Percentiles rank a stretch among this genome's conserved stretches.
Evolutionary conservation across 108 stramenopile genomes (phyloP).

Genomic region (Nitzschia sp.): DNA sequence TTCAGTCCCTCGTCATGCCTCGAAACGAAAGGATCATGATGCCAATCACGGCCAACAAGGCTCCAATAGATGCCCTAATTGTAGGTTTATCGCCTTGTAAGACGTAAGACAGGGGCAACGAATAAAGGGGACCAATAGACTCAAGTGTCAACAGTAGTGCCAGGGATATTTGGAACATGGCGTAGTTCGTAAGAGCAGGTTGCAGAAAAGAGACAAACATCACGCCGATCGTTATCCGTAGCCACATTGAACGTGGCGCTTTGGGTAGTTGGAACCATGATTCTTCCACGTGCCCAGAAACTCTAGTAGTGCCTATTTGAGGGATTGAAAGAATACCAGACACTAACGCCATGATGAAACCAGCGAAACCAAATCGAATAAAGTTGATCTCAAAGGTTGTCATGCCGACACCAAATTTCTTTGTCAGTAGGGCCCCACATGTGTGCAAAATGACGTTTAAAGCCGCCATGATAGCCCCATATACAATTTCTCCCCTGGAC

Average conservation of each 20-base stretch:
- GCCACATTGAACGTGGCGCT: conserved; percentile 39
- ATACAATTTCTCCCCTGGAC: neutral
- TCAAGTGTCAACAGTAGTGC: conserved; percentile 72
- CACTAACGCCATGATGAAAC: conserved; percentile 50
- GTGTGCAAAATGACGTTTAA: conserved; percentile 81
- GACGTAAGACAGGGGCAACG: conserved; percentile 53
- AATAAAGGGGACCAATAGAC: conserved; percentile 80
- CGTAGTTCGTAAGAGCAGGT: conserved; percentile 80
- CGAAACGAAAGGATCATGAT: conserved; percentile 56
- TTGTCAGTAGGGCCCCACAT: conserved; percentile 73
- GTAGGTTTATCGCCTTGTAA: conserved; percentile 53
- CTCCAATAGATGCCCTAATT: conserved; percentile 41
- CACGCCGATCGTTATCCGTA: conserved; percentile 63
- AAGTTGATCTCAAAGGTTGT: conserved; percentile 85
- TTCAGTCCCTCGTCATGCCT: conserved; percentile 22
- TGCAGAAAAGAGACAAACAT: conserved; percentile 76
- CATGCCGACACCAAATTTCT: conserved; percentile 65
- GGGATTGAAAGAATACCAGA: conserved; percentile 39
- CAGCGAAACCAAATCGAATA: conserved; percentile 88
- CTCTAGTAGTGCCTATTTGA: neutral
- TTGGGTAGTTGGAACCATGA: conserved; percentile 19
- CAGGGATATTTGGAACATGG: conserved; percentile 81
- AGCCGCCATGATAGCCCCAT: conserved; percentile 63
- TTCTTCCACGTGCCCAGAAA: neutral
- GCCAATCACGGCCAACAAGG: conserved; percentile 56